A percentile compares a stretch with the other conserved stretches of the same genome.
Evolutionary conservation across 306 rosid species (phyloP).

Genomic region (Morella rubra): DNA sequence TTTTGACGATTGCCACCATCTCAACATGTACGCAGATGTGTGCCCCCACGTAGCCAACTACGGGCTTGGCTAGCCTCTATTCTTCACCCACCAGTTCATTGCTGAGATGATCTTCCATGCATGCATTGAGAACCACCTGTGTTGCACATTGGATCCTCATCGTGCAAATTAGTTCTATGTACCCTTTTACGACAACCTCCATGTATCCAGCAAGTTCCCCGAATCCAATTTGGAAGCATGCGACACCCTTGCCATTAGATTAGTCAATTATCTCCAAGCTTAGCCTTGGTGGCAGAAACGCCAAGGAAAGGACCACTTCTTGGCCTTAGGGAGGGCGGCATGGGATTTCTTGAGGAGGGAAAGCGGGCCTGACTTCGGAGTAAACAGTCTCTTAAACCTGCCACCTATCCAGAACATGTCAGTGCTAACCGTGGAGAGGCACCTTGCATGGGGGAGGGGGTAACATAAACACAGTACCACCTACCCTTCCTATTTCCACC

Average conservation of each 20-base stretch:
- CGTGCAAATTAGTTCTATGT: slow-evolving; percentile 62
- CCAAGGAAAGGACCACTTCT: slow-evolving; percentile 62
- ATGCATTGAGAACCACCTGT: slow-evolving; percentile 66
- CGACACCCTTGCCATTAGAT: slow-evolving; percentile 48
- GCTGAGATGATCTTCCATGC: slow-evolving; percentile 87
- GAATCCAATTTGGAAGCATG: slow-evolving; percentile 48
- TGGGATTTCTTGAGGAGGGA: slow-evolving; percentile 77
- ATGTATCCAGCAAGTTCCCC: slow-evolving; percentile 66
- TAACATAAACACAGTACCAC: slow-evolving; percentile 61
- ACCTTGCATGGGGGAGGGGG: slow-evolving; percentile 73
- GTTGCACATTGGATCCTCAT: slow-evolving; percentile 64
- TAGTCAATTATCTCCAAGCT: slow-evolving; percentile 28
- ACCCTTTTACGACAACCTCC: slow-evolving; percentile 82
- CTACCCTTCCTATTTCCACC: slow-evolving; percentile 86
- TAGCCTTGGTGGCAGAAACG: slow-evolving; percentile 40
- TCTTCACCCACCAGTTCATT: slow-evolving; percentile 76
- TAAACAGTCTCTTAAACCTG: slow-evolving; percentile 56
- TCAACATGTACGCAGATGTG: slow-evolving; percentile 79
- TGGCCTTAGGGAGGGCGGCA: slow-evolving; percentile 74
- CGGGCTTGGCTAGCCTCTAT: slow-evolving; percentile 82
- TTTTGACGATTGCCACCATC: slow-evolving; percentile 49
- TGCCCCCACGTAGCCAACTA: slow-evolving; percentile 72
- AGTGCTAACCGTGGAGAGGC: slow-evolving; percentile 80
- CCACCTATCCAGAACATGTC: slow-evolving; percentile 77
- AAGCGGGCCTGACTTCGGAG: slow-evolving; percentile 62